Evolutionary conservation across 148 eudicot species (phyloP), one percentile per base, ranked within the genome.

Genomic region (Rhododendron mucronatum): DNA sequence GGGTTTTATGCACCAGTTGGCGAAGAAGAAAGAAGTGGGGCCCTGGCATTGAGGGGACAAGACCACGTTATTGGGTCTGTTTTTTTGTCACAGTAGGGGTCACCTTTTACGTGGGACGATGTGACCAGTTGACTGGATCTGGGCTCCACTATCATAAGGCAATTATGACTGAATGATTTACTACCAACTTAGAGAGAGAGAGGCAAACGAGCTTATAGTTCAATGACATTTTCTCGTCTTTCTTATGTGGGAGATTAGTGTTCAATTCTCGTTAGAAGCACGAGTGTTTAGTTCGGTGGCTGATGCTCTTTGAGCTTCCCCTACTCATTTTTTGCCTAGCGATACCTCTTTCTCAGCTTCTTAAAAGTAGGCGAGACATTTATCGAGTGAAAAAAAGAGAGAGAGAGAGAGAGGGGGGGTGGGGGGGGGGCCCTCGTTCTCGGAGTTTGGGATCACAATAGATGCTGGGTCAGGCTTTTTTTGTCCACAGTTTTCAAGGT

Each of bases 131-230:
- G 84, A 82, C 84, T 30, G n/a, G n/a, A 18, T 10, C 2, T 57
- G 48, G 84, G 84, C 7, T 67, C 84, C 75, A 63, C 37, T 18
- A 77, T 77, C 7, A 26, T 18, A n/a, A 37, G 61, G 65, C 61
- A 81, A 86, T 86, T 81, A 86, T 86, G 82, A 33, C 79, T 84
- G 33, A 75, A 84, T 84, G 86, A 84, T 84, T 47, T 50, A 63
- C 28, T 26, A 0, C 4, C 12, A 28, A 61, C 69, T 21, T 26
- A 76, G 79, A 76, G 50, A 74, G 80, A 84, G 76, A 26, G 47
- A 11, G 7, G 7, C 1, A 7, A 41, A 41, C 7, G 0, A 6
- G 44, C 7, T 6, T 41, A 0, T 41, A 41, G 44, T 41, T 6
- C 44, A 41, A 41, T 0, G 44, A 41, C 44, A 41, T 1, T 41